phyloP scores from a whole-genome alignment of 2,329 filamentous ascomycete genomes.

The Calonectria hawksworthii region DNA sequence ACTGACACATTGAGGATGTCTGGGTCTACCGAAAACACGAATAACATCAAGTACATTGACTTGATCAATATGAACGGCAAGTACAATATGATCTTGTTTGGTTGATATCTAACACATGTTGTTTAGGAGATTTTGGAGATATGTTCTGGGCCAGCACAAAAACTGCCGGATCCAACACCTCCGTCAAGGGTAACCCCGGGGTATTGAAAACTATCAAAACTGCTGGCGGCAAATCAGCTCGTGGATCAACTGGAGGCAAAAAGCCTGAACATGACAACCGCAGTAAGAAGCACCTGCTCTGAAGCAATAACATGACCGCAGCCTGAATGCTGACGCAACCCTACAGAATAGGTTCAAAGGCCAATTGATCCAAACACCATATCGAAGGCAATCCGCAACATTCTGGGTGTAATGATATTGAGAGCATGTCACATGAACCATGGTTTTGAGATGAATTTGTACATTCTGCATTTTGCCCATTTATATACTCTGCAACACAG shows the following conservation, averaged over 20 bases:
- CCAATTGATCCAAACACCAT: neutral
- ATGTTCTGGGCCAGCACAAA: neutral
- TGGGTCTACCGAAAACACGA: neutral
- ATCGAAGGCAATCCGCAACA: neutral
- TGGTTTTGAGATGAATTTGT: neutral
- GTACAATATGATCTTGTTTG: neutral
- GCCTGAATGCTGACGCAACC: neutral
- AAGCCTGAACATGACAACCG: neutral
- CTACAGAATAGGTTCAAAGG: neutral
- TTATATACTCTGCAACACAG: neutral
- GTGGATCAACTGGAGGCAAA: neutral
- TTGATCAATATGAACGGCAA: neutral
- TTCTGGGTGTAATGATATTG: neutral
- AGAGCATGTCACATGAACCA: neutral
- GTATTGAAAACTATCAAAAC: neutral
- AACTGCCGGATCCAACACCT: too few relatives aligned
- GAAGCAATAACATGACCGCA: neutral
- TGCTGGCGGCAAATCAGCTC: neutral
- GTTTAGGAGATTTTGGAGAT: neutral
- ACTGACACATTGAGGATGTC: neutral
- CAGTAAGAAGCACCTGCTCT: neutral
- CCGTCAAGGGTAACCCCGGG: neutral
- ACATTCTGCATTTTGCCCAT: conserved; percentile 2
- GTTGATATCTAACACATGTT: neutral
- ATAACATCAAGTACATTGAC: neutral